Evolutionary conservation across 2,329 filamentous ascomycete genomes (phyloP), one percentile per base, ranked within the genome.

Genomic region (Sarocladium strictum): DNA sequence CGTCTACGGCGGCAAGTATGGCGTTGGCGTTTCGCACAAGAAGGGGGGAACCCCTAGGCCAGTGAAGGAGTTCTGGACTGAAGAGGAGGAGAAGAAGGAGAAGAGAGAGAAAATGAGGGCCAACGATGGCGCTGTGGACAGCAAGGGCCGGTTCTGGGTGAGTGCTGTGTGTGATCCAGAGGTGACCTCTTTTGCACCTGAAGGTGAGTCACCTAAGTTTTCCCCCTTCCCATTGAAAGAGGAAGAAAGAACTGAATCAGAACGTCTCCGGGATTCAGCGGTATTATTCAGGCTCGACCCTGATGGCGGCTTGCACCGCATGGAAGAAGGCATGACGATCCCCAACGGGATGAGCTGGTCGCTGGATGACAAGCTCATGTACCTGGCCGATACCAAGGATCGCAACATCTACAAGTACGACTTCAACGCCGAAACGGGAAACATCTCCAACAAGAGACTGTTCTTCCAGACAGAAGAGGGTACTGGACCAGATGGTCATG

Each of bases 331-430:
- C 5, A 29, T 59, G 21, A 58, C 58, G 2, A 53, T 56, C 15
- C 54, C 56, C 9, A 59, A 59, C 38, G 58, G 58, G n/a, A 57
- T 59, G 54, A 59, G 57, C 53, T 60, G 54, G 55, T 57, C 57
- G 24, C 55, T 56, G 50, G 57, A 59, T 37, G 55, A 57, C 27
- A 55, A 54, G 23, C 51, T 19, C 12, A 49, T 60, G 45, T 59
- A 59, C 55, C 45, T 59, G 10, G 55, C 57, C 14, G 57, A 60
- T 35, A 60, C 59, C 3, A 17, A 43, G 11, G 55, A 56, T 19
- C 40, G 52, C 7, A 33, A 19, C 55, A 55, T 58, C 23, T 56
- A 54, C 45, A 54, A 23, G 35, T 58, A 58, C 57, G 55, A 58
- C 33, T 58, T 55, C 27, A 53, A 58, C 38, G 43, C 35, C 12